Evolutionary conservation across 2,329 filamentous ascomycete species (phyloP), one percentile per base, ranked within the genome.

Genomic region (Trichophyton benhamiae): DNA sequence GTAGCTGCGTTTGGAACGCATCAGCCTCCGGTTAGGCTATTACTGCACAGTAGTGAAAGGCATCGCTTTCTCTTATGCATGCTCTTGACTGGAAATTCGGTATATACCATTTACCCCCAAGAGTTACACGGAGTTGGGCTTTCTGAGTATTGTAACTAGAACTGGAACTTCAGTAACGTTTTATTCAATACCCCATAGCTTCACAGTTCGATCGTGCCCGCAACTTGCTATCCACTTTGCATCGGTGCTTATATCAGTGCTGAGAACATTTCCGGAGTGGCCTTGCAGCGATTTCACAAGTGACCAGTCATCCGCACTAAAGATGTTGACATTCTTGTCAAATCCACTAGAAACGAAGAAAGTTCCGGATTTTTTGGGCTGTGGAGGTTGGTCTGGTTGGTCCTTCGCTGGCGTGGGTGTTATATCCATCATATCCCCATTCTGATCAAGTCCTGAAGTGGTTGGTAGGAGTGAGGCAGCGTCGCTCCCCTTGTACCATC

Each of bases 231-330:
- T 95, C 89, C 91, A 99, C 70, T 81, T 87, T 7, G 86, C 88
- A 74, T 97, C 89, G 65, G 81, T 80, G 69, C 88, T 95, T 60
- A 96, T 84, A 76, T 99, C 94, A 11, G 90, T 87, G 67, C 90
- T 95, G 59, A 95, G 83, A 9, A 99, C 91, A 46, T 95, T 94
- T 1, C 90, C 91, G 1, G 91, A 90, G 74, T 99, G 94, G 0
- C 91, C 94, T 67, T 87, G 89, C 62, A 99, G 77, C 15, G 86
- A 89, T 75, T 95, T 95, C 63, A 91, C 85, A 62, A 95, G 76
- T 0, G 88, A 87, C 91, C 94, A 99, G 75, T 99, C 92, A 72
- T 99, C 94, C 1, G 91, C 91, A 5, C 91, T 96, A 75, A 95
- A 97, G 67, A 99, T 82, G 72, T 96, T 96, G 75, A 99, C 87